These are phyloP conservation scores for Microbotryum violaceum DNA, from an alignment of 1,284 basidiomycete genomes.

Conservation along the genomic window DNA sequence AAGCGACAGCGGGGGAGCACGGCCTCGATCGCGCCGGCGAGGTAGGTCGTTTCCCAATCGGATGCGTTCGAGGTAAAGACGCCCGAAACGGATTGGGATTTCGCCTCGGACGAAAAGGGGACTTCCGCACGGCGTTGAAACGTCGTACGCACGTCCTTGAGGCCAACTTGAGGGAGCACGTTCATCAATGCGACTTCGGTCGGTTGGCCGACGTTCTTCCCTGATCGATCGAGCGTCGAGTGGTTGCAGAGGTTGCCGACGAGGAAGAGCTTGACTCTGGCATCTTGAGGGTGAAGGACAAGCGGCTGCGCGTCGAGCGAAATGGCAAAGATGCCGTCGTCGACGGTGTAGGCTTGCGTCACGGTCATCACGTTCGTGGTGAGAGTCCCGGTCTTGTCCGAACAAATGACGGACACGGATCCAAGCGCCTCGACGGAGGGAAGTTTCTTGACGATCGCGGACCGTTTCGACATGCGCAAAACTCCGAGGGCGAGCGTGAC, in stretches of 20 bases:
- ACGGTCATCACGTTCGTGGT: constrained; percentile 96
- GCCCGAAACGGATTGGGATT: constrained; percentile 85
- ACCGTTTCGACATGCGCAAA: constrained; percentile 83
- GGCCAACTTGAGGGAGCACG: constrained; percentile 61
- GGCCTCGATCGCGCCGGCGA: constrained; percentile 86
- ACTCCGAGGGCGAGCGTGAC: constrained; percentile 94
- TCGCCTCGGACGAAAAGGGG: constrained; percentile 86
- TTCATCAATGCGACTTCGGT: constrained; percentile 91
- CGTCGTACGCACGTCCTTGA: constrained; percentile 61
- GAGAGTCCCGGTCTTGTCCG: constrained; percentile 96
- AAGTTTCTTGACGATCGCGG: constrained; percentile 93
- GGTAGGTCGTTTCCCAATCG: constrained; percentile 68
- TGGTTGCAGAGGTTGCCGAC: constrained; percentile 51
- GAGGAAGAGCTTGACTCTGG: constrained; percentile 52
- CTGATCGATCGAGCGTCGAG: constrained; percentile 59
- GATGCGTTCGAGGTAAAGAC: constrained; percentile 40
- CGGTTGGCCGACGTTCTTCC: constrained; percentile 73
- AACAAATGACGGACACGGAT: constrained; percentile 90
- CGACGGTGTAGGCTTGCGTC: constrained; percentile 75
- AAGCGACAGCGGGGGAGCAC: constrained; percentile 77
- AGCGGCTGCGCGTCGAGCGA: constrained; percentile 33
- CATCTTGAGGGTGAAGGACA: constrained; percentile 21
- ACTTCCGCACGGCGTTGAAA: constrained; percentile 58
- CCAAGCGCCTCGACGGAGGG: constrained; percentile 92
- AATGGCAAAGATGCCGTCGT: constrained; percentile 62